Evolutionary conservation across 805 yeast species (phyloP), one percentile per base, ranked within the genome.

Genomic region (Isabelozyma pseudorhagii): DNA sequence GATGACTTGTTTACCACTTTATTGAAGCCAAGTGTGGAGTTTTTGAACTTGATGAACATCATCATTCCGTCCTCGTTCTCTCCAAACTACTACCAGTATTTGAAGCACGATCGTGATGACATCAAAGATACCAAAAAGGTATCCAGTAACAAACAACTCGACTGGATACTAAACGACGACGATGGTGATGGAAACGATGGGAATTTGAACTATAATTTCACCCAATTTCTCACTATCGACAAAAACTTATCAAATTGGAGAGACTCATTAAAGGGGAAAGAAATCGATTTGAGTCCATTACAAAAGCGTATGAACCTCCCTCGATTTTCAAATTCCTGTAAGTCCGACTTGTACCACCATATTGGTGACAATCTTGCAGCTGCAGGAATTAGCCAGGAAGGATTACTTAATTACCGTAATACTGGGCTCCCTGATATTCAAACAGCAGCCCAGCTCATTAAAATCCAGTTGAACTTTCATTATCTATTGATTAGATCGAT

Each of bases 111-210:
- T 14, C 36, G 45, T n/a, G 38, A 42, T n/a, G 42, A 13, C 6
- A 59, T 54, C 36, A 60, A 58, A 14, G 57, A 63, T n/a, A 55
- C 59, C 13, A 53, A 56, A 5, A 55, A 58, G 42, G 52, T 51
- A 18, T 44, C 45, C 54, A 48, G 25, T 42, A 51, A 13, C 61
- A 58, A 58, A 38, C 62, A 56, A 38, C 60, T 74, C 28, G 78
- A 74, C 51, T 72, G 77, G 75, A 72, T 74, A 21, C 60, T 73
- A 42, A 72, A 72, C 50, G 77, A 74, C 50, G 77, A 73, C 52
- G 79, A 72, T 52, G 79, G 79, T 18, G 79, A 74, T 52, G 78
- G 79, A 6, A 74, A 72, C 50, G 79, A 74, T 54, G 79, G 79
- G 4, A 74, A 74, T 48, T 66, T 74, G 53, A 74, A 74, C 49